Conservation (phyloP, 805 yeast genomes). For the Saccharomycopsis javanensis region DNA sequence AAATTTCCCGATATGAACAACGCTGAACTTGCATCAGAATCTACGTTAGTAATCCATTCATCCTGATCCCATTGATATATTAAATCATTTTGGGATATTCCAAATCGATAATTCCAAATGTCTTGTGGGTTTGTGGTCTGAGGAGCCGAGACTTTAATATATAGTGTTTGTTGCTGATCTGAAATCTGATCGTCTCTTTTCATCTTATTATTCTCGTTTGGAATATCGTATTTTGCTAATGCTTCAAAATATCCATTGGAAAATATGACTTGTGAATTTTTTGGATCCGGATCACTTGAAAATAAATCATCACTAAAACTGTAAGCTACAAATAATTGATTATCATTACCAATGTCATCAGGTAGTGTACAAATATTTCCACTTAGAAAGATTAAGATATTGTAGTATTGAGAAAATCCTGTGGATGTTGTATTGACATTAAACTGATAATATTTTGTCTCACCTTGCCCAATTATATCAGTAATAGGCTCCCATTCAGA, state of each 20-base stretch:
- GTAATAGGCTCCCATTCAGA: constrained; percentile 23
- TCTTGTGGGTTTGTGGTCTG: constrained; percentile 11
- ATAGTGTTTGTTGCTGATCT: constrained; percentile 16
- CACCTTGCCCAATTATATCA: constrained; percentile 27
- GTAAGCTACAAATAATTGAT: constrained; percentile 13
- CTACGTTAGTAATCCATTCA: constrained; percentile 48
- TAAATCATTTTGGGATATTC: constrained; percentile 52
- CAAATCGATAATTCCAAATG: constrained; percentile 55
- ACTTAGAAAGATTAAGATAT: constrained; percentile 39
- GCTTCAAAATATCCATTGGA: constrained; percentile 17
- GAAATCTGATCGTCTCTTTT: neutral
- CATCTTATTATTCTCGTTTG: neutral
- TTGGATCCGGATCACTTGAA: constrained; percentile 3
- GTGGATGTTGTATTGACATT: constrained; percentile 33
- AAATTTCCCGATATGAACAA: constrained; percentile 53
- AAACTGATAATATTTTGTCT: constrained; percentile 35
- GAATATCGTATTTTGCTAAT: constrained; percentile 14
- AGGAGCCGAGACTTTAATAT: constrained; percentile 14
- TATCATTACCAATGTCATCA: neutral
- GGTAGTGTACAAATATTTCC: constrained; percentile 41
- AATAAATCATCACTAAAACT: constrained; percentile 13
- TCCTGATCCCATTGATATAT: constrained; percentile 62
- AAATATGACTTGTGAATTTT: constrained; percentile 9
- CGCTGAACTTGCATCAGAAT: constrained; percentile 61
- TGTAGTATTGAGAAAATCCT: constrained; percentile 38